A percentile compares a stretch with the other conserved stretches of the same genome.
These are phyloP conservation scores for Trichoderma semiorbis DNA, from an alignment of 2,329 filamentous ascomycete genomes.

Conservation along the genomic window DNA sequence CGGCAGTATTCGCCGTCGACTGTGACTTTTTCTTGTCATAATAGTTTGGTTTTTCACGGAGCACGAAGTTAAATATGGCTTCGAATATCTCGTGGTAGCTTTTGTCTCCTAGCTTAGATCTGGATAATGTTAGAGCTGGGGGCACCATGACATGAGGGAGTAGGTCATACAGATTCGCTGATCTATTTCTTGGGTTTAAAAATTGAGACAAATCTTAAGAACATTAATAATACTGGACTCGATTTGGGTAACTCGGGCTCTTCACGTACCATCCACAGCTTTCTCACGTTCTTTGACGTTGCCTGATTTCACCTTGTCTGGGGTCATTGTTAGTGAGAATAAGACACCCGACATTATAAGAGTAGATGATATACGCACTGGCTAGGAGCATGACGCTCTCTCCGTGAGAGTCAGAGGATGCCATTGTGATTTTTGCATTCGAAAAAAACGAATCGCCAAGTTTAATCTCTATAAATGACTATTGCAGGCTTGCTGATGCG, in stretches of 20 bases:
- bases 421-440: constrained; percentile 26
- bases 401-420: constrained; percentile 32
- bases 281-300: constrained; percentile 38
- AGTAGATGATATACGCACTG: constrained; percentile 24
- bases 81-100: constrained; percentile 81
- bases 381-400: constrained; percentile 35
- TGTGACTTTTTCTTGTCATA: constrained; percentile 51
- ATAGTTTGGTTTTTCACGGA: constrained; percentile 64
- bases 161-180: constrained; percentile 36
- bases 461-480: not conserved
- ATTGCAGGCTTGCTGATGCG: not conserved
- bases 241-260: not conserved
- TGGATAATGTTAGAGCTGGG: constrained; percentile 23
- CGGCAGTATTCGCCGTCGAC: constrained; percentile 44
- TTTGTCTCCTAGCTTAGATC: constrained; percentile 61
- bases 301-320: constrained; percentile 35
- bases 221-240: not conserved
- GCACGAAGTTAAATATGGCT: constrained; percentile 66
- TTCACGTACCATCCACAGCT: constrained; percentile 39
- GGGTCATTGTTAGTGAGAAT: not conserved
- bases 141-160: constrained; percentile 26
- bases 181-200: constrained; percentile 37
- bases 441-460: not conserved
- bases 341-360: not conserved
- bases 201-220: constrained; percentile 31